Evolutionary conservation across 768 basidiomycete species (phyloP), one percentile per base, ranked within the genome.

Genomic region (Pleurotus tuoliensis): DNA sequence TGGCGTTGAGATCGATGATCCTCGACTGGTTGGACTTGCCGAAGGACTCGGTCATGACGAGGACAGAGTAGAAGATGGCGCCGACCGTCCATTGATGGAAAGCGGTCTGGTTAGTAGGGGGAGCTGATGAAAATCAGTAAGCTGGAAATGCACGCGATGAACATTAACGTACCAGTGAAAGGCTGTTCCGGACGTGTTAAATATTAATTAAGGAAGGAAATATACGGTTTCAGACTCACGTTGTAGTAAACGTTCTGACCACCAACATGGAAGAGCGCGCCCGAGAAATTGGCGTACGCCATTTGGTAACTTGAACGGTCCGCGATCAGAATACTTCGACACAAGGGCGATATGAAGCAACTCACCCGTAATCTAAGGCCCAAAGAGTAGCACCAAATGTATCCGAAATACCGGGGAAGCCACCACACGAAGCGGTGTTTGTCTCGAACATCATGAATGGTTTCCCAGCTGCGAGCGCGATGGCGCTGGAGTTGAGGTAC

Each of bases 31-130:
- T 86, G 7, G 81, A 78, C 15, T 79, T 69, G 16, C 88, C 88
- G 20, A 92, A 72, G 2, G 77, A 76, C 67, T 93, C 91, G 2
- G 89, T 84, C 57, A 87, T 73, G 59, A 82, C 77, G 5, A 94
- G 73, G 3, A 86, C 79, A 0, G 89, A 78, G 67, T 92, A 93
- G 72, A 89, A 92, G 49, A 87, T 74, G 0, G 90, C 82, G 0
- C 88, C 88, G 46, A 91, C 74, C 0, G 87, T 88, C 90, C 89
- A 93, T 70, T 87, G 73, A 55, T 78, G 79, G 71, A 78, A 83
- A 0, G 74, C 64, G 5, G 82, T 80, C 57, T 86, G 76, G 61
- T 86, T 83, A 45, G 75, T 82, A 61, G 77, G 82, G 62, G 73
- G 83, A 56, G 71, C 78, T 80, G 63, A 68, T 71, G 62, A 67